phyloP scores from a whole-genome alignment of 176 grass and related monocot genomes.

The Bromus sterilis region DNA sequence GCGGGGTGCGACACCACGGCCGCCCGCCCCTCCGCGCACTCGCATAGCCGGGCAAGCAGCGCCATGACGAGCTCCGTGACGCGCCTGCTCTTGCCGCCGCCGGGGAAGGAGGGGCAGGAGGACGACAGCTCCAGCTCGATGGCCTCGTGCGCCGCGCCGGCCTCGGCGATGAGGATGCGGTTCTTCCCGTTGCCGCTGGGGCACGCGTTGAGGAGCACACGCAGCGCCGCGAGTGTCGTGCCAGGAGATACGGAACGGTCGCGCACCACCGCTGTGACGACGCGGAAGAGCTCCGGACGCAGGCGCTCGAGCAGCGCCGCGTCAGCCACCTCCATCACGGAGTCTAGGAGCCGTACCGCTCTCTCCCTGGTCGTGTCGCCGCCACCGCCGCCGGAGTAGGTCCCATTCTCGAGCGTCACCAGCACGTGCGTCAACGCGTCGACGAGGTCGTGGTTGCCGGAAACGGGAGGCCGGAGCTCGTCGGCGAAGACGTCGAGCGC shows the following conservation, averaged over 20 bases:
- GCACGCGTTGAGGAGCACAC: conserved; percentile 8
- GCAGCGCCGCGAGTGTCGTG: conserved; percentile 32
- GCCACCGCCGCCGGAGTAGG: background rate
- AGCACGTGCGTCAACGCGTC: conserved; percentile 27
- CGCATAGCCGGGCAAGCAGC: conserved; percentile 38
- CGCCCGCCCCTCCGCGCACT: conserved; percentile 44
- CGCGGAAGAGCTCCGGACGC: conserved; percentile 23
- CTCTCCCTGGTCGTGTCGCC: background rate
- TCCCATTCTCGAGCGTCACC: background rate
- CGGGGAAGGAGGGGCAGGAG: background rate
- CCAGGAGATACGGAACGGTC: conserved; percentile 6
- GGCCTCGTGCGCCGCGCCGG: conserved; percentile 26
- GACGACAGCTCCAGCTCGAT: conserved; percentile 34
- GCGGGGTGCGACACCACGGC: conserved; percentile 40
- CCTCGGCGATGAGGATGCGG: conserved; percentile 19
- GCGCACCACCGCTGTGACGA: conserved; percentile 16
- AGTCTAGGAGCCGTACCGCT: conserved; percentile 20
- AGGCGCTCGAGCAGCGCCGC: background rate
- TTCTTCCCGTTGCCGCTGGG: conserved; percentile 5
- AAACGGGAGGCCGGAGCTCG: background rate
- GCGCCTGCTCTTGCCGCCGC: background rate
- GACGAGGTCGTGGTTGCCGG: conserved; percentile 10
- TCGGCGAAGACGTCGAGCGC: conserved; percentile 25
- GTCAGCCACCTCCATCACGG: background rate
- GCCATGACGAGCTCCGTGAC: conserved; percentile 37